Evolutionary conservation across 345 rosid species (phyloP), one percentile per base, ranked within the genome.

Genomic region (Orychophragmus violaceus): DNA sequence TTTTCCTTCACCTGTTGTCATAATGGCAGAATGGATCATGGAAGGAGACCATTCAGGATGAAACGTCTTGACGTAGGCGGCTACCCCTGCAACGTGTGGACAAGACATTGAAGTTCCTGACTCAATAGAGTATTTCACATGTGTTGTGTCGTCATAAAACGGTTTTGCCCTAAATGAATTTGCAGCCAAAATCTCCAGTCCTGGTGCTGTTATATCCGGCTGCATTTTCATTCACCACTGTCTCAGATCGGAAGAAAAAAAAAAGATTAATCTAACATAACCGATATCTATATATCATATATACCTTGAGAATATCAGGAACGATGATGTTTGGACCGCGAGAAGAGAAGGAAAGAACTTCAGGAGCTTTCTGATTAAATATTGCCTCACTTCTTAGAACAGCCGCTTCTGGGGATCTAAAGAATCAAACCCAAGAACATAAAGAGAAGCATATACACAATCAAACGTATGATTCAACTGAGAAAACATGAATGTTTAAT

Each of bases 121-220:
- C 1, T 65, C 5, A 39, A 76, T 22, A 37, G 27, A 32, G 70
- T 68, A 76, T 4, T 71, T 52, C 16, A 37, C 59, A 12, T 8
- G 55, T 56, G 76, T 72, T 0, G 17, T 5, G 35, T 70, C n/a
- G n/a, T n/a, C 74, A 0, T 0, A 1, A 25, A 48, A 9, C 4
- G 10, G 39, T 32, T 1, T 0, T 28, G 14, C 73, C 14, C 4
- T 13, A 17, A n/a, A 69, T 32, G 82, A 69, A 81, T 70, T 80
- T 0, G 86, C 84, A 2, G 86, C 85, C 24, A 82, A 64, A 27
- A 85, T 82, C 30, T 77, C 69, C 35, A 77, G 79, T 64, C 85
- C 85, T 0, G 84, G 87, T 1, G 83, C 89, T 23, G 80, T 45
- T 23, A 82, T 42, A 61, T 85, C 87, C 24, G 90, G 90, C 85